phyloP scores from a whole-genome alignment of 2,329 filamentous ascomycete genomes.

The Passalora sequoiae region DNA sequence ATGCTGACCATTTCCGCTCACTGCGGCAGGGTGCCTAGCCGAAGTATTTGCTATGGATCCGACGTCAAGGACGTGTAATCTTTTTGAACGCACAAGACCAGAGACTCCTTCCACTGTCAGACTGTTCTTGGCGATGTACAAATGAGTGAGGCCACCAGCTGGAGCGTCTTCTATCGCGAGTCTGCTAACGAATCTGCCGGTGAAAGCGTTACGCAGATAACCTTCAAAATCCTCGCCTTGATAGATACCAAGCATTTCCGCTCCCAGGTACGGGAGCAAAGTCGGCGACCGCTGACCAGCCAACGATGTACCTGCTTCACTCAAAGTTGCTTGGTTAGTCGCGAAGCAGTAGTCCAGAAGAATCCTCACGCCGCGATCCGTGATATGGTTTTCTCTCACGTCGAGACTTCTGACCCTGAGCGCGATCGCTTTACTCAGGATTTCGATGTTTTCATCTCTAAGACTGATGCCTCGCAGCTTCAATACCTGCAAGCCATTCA shows the following conservation, averaged over 20 bases:
- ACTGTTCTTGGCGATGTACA: constrained; percentile 54
- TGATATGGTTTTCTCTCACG: constrained; percentile 53
- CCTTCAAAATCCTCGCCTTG: constrained; percentile 48
- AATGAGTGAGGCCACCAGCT: constrained; percentile 54
- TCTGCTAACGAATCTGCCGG: constrained; percentile 47
- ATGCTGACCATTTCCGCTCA: constrained; percentile 13
- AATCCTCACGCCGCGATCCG: constrained; percentile 50
- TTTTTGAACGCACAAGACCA: constrained; percentile 47
- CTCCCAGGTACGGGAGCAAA: constrained; percentile 35
- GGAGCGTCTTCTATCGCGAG: constrained; percentile 53
- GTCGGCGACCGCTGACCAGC: constrained; percentile 23
- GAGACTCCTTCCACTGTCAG: constrained; percentile 54
- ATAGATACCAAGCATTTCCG: constrained; percentile 38
- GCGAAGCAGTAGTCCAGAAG: constrained; percentile 50
- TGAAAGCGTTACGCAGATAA: constrained; percentile 47
- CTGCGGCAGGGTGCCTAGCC: constrained; percentile 25
- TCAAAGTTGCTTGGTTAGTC: background rate
- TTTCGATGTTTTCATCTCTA: constrained; percentile 49
- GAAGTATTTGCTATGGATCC: constrained; percentile 41
- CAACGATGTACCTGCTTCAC: background rate
- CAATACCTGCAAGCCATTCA: constrained; percentile 52
- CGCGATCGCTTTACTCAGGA: constrained; percentile 50
- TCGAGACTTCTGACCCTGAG: constrained; percentile 53
- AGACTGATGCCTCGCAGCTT: constrained; percentile 53
- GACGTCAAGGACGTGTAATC: constrained; percentile 53